Conservation (phyloP, 2,329 filamentous ascomycete species). For the Neofusicoccum umdonicola region DNA sequence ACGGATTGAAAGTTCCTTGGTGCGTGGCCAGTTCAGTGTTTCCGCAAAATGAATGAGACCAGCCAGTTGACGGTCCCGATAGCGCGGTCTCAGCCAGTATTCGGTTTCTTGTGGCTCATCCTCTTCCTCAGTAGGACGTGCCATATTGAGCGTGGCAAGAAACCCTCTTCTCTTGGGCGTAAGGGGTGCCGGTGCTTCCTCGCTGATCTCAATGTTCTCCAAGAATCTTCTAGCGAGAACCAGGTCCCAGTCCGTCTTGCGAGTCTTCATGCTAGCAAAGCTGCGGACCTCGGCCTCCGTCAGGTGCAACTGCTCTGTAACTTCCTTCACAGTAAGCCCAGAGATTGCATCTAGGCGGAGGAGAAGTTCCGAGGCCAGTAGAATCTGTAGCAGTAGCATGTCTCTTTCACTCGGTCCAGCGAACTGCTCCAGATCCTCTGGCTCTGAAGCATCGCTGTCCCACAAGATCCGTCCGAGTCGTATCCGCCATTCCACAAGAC, state of each 20-base stretch:
- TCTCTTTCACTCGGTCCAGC: conserved; percentile 46
- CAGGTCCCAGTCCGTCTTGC: conserved; percentile 57
- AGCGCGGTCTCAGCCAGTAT: conserved; percentile 27
- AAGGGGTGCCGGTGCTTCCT: conserved; percentile 22
- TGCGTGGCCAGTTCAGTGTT: conserved; percentile 49
- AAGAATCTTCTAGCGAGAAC: conserved; percentile 53
- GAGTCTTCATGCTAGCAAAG: conserved; percentile 48
- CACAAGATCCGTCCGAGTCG: conserved; percentile 70
- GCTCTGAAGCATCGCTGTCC: conserved; percentile 41
- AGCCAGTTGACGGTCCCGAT: conserved; percentile 43
- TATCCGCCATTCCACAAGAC: conserved; percentile 72
- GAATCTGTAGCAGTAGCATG: conserved; percentile 54
- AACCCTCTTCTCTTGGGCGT: conserved; percentile 29
- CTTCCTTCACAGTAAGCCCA: conserved; percentile 27
- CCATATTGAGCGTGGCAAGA: conserved; percentile 28
- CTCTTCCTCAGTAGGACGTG: conserved; percentile 21
- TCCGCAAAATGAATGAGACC: conserved; percentile 53
- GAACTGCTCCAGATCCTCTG: conserved; percentile 14
- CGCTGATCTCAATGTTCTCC: conserved; percentile 48
- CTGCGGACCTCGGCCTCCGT: conserved; percentile 44
- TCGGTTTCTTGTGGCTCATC: conserved; percentile 15
- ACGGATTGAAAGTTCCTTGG: conserved; percentile 37
- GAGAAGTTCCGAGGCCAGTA: conserved; percentile 54
- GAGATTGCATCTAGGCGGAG: conserved; percentile 52
- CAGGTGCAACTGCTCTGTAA: conserved; percentile 41